Percentiles rank a stretch among this genome's conserved stretches.
phyloP scores from a whole-genome alignment of 495 filamentous ascomycete genomes.

The Mytilinidion resinicola region DNA sequence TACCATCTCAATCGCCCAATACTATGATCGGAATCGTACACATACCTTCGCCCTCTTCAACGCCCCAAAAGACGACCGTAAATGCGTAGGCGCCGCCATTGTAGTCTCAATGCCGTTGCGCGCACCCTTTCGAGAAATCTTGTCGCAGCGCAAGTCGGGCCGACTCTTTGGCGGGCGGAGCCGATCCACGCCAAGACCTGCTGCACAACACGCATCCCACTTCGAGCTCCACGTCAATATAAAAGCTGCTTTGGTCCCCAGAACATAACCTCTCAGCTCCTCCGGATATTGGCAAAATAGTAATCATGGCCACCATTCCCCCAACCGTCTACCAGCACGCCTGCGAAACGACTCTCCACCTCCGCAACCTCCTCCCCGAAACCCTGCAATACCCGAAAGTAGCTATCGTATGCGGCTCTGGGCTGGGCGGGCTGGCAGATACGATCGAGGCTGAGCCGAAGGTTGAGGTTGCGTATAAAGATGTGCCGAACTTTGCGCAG shows the following conservation, averaged over 20 bases:
- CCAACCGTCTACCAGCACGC: constrained; percentile 27
- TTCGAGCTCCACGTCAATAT: no score
- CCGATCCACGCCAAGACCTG: constrained; percentile 1
- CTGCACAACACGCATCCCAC: constrained; percentile 3
- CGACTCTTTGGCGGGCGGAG: no score
- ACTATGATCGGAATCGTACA: background rate
- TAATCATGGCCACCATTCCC: constrained; percentile 12
- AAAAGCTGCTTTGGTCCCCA: no score
- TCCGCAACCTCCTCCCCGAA: constrained; percentile 38
- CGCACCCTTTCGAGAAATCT: background rate
- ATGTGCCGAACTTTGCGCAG: constrained; percentile 61
- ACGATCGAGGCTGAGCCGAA: constrained; percentile 49
- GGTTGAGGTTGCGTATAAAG: constrained; percentile 53
- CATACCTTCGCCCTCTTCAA: constrained; percentile 24
- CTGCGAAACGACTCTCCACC: constrained; percentile 29
- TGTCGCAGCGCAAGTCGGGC: no score
- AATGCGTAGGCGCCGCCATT: constrained; percentile 25
- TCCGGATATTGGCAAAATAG: background rate
- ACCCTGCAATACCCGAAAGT: constrained; percentile 49
- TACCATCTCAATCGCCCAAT: no score
- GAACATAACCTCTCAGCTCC: no score
- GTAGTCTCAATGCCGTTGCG: background rate
- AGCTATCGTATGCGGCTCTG: constrained; percentile 70
- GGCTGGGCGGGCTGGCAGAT: constrained; percentile 59
- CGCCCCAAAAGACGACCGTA: constrained; percentile 19